These are phyloP conservation scores for Vanilla planifolia DNA, from an alignment of 106 monocot genomes.

Conservation along the genomic window DNA sequence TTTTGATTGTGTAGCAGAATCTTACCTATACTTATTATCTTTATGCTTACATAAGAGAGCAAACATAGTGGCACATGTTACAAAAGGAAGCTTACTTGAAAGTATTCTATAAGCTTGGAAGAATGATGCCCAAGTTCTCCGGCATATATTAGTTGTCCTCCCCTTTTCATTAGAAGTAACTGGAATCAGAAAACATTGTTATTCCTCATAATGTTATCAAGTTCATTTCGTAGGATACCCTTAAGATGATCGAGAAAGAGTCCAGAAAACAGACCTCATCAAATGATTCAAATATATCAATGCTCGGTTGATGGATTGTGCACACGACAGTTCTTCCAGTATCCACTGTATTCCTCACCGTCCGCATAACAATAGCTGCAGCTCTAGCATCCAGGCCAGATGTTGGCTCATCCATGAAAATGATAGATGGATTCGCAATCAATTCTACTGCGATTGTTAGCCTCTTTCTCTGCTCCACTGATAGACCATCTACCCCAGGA, in stretches of 20 bases:
- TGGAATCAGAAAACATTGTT: conserved; percentile 13
- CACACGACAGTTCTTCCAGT: too few species aligned
- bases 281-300: conserved; percentile 93
- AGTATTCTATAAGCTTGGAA: conserved; percentile 56
- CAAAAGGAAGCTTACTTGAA: conserved; percentile 47
- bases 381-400: too few species aligned
- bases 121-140: conserved; percentile 61
- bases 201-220: neutral
- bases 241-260: conserved; percentile 1
- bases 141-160: conserved; percentile 69
- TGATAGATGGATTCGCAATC: too few species aligned
- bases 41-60: too few species aligned
- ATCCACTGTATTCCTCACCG: conserved; percentile 75
- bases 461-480: too few species aligned
- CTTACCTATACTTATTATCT: too few species aligned
- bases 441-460: too few species aligned
- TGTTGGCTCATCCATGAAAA: too few species aligned
- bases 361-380: conserved; percentile 88
- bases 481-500: too few species aligned
- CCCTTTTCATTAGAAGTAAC: conserved; percentile 67
- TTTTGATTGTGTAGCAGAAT: too few species aligned
- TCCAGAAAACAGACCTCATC: conserved; percentile 49
- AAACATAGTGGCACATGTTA: neutral
- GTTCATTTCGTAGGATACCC: neutral
- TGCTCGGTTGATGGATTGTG: too few species aligned